These are phyloP conservation scores for Tolypocladium inflatum DNA, from an alignment of 2,329 filamentous ascomycete species.

Conservation along the genomic window DNA sequence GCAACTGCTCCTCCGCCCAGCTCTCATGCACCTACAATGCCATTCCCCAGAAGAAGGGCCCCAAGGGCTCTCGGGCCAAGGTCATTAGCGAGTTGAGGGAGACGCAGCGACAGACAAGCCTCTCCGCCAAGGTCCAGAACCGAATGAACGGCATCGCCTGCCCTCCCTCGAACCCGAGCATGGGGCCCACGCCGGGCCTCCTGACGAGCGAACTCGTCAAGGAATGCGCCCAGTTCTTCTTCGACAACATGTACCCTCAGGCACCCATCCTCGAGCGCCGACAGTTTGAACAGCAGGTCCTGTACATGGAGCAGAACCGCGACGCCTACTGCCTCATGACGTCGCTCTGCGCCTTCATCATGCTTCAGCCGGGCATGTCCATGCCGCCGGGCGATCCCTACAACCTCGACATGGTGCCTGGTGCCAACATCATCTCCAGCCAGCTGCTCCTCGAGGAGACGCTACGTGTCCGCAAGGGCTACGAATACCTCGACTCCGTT, in stretches of 20 bases:
- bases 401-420: constrained; percentile 45
- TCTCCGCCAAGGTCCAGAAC: constrained; percentile 52
- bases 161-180: constrained; percentile 34
- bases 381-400: constrained; percentile 48
- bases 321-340: constrained; percentile 57
- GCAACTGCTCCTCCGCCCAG: constrained; percentile 58
- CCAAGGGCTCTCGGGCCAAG: constrained; percentile 65
- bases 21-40: constrained; percentile 66
- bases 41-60: constrained; percentile 67
- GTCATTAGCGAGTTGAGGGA: constrained; percentile 66
- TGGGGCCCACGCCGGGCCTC: constrained; percentile 49
- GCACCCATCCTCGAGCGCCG: constrained; percentile 53
- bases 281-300: constrained; percentile 46
- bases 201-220: constrained; percentile 55
- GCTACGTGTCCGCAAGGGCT: constrained; percentile 52
- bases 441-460: constrained; percentile 60
- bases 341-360: constrained; percentile 57
- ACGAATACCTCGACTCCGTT: constrained; percentile 48
- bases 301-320: constrained; percentile 51
- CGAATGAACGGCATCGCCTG: constrained; percentile 46
- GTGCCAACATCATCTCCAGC: constrained; percentile 53
- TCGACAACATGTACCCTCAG: constrained; percentile 55
- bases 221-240: constrained; percentile 59
- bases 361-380: constrained; percentile 59
- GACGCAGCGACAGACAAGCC: constrained; percentile 56